These are phyloP conservation scores for Coemansia sp. DNA, from an alignment of 192 early-diverging fungal species.

Conservation along the genomic window DNA sequence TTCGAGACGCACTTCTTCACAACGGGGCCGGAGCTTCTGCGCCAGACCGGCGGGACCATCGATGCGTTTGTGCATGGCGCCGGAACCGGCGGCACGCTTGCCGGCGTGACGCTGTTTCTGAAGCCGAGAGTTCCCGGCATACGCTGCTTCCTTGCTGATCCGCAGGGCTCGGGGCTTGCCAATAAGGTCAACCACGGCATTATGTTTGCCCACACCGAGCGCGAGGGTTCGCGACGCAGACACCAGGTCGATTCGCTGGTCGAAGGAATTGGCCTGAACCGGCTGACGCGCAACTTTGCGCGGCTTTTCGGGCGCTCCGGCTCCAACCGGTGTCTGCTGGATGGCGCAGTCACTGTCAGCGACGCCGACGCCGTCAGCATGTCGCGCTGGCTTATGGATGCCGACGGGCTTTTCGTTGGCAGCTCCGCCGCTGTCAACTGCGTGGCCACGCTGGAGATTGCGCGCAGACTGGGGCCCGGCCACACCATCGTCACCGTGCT, in stretches of 20 bases:
- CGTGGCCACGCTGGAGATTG: constrained; percentile 81
- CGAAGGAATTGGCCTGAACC: constrained; percentile 95
- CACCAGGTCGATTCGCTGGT: constrained; percentile 98
- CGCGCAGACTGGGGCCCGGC: constrained; percentile 79
- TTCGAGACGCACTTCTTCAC: constrained; percentile 73
- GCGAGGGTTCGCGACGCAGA: constrained; percentile 83
- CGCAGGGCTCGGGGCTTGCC: constrained; percentile 88
- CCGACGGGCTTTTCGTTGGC: constrained; percentile 79
- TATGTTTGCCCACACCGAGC: constrained; percentile 86
- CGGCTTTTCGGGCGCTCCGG: constrained; percentile 7
- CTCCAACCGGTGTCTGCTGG: constrained; percentile 54
- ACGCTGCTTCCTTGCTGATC: constrained; percentile 81
- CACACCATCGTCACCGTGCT: constrained; percentile 90
- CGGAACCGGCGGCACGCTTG: constrained; percentile 89
- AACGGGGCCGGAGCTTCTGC: constrained; percentile 87
- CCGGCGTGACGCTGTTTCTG: constrained; percentile 86
- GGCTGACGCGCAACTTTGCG: constrained; percentile 86
- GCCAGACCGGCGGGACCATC: constrained; percentile 60
- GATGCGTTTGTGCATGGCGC: constrained; percentile 91
- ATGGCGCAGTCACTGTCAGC: constrained; percentile 80
- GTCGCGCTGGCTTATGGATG: constrained; percentile 76
- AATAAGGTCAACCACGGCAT: constrained; percentile 89
- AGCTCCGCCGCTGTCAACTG: constrained; percentile 90
- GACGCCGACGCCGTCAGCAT: constrained; percentile 90
- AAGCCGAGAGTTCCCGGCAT: constrained; percentile 65